Evolutionary conservation across 768 basidiomycete species (phyloP).

Genomic region (Phlegmacium glaucopus): DNA sequence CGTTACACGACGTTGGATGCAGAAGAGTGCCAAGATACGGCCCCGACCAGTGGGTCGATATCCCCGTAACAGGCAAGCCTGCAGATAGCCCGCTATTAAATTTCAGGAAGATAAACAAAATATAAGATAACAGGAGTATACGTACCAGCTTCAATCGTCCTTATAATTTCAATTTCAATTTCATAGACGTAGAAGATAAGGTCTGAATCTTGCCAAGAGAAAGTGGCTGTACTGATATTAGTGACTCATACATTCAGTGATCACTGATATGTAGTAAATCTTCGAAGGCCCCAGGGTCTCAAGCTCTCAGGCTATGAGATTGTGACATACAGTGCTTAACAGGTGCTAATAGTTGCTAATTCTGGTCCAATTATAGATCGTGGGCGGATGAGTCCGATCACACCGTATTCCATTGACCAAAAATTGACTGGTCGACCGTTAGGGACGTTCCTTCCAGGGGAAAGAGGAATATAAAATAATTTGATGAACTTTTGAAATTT

Average conservation of each 20-base stretch:
- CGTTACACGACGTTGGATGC: no score
- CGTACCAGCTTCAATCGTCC: no score
- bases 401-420: slow-evolving; percentile 51
- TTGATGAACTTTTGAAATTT: slow-evolving; percentile 18
- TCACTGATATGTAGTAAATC: slow-evolving; percentile 2
- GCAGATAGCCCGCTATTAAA: no score
- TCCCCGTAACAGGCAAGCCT: no score
- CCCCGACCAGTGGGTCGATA: no score
- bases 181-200: no score
- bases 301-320: not conserved
- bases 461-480: not conserved
- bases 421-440: slow-evolving; percentile 52
- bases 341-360: no score
- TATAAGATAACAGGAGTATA: no score
- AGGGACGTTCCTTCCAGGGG: slow-evolving; percentile 67
- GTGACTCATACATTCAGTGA: slow-evolving; percentile 37
- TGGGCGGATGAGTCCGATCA: slow-evolving; percentile 75
- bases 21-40: no score
- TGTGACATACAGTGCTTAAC: slow-evolving; percentile 42
- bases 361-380: slow-evolving; percentile 62
- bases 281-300: slow-evolving; percentile 1
- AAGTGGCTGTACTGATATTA: slow-evolving; percentile 60
- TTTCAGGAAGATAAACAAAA: no score
- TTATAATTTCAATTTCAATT: slow-evolving; percentile 6
- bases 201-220: no score